These are phyloP conservation scores for Ambrosia trifida DNA, from an alignment of 129 eudicot genomes.

Conservation along the genomic window DNA sequence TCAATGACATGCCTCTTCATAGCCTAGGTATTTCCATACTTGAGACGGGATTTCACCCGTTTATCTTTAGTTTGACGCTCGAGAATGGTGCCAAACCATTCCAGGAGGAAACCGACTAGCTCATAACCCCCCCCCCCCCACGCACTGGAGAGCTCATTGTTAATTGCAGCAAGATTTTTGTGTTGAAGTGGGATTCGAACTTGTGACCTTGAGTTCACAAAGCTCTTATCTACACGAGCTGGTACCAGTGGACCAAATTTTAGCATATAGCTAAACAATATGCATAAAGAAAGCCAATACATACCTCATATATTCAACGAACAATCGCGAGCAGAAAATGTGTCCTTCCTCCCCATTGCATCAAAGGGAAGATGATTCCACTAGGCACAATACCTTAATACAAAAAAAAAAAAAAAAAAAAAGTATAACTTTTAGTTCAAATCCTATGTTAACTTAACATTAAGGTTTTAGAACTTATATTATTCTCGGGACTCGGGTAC, in stretches of 20 bases:
- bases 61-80: too few relatives aligned
- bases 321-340: slow-evolving; percentile 75
- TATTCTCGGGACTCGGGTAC: slow-evolving; percentile 7
- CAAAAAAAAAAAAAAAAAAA: slow-evolving; percentile 3
- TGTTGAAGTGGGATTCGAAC: too few relatives aligned
- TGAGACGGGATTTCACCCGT: too few relatives aligned
- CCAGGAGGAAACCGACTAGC: too few relatives aligned
- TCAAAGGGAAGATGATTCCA: slow-evolving; percentile 76
- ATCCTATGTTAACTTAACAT: not conserved
- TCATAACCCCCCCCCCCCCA: too few relatives aligned
- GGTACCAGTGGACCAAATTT: not conserved
- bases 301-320: slow-evolving; percentile 61
- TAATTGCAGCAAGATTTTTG: too few relatives aligned
- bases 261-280: not conserved
- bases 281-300: slow-evolving; percentile 1
- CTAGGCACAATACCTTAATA: slow-evolving; percentile 84
- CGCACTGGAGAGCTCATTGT: too few relatives aligned
- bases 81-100: too few relatives aligned
- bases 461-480: slow-evolving; percentile 2
- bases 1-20: too few relatives aligned
- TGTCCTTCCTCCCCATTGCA: slow-evolving; percentile 97
- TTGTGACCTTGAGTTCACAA: too few relatives aligned
- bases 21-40: too few relatives aligned
- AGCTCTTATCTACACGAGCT: too few relatives aligned
- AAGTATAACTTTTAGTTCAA: slow-evolving; percentile 8